Evolutionary conservation across 176 grass and related monocot species (phyloP), one percentile per base, ranked within the genome.

Genomic region (Aegilops umbellulata): DNA sequence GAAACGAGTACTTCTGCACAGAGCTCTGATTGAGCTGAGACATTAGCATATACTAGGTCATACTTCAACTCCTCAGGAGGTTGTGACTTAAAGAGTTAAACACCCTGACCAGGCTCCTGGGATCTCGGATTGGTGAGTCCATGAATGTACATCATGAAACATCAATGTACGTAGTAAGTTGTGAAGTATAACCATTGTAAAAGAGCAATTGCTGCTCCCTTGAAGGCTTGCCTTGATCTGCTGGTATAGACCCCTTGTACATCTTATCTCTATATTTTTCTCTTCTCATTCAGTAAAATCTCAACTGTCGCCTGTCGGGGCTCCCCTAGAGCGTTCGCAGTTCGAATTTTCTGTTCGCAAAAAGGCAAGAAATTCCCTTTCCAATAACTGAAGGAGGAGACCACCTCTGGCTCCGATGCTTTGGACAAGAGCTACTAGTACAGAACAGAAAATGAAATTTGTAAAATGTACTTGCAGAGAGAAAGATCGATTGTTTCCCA

Each of bases 21-120:
- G 57, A 88, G 76, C 22, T 80, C 86, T 22, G 79, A 96, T 80
- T 90, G 82, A 94, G 38, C 26, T 12, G 29, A 10, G 53, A 73
- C 49, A 36, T 81, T 91, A 83, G 80, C 22, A 12, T 74, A 51
- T 86, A 42, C 3, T 42, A 81, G 66, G 29, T 57, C 10, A 47
- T 46, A 46, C 20, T 38, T 84, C 60, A 76, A 77, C 80, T 83
- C 72, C 77, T 72, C 69, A 35, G 46, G 65, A 72, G 79, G 11
- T 22, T 60, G 65, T 80, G 86, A 5, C 10, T 75, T 34, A 2
- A 2, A 74, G 12, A 74, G 70, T 39, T 71, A 29, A 86, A 91
- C 83, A 76, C 64, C 16, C 11, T 80, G 17, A 57, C 61, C 74
- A 90, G 64, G 44, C 78, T 62, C 57, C 36, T 26, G 64, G 26